Base-by-base conservation (phyloP, 176 grass and related monocot genomes). In the Triticum dicoccoides region DNA sequence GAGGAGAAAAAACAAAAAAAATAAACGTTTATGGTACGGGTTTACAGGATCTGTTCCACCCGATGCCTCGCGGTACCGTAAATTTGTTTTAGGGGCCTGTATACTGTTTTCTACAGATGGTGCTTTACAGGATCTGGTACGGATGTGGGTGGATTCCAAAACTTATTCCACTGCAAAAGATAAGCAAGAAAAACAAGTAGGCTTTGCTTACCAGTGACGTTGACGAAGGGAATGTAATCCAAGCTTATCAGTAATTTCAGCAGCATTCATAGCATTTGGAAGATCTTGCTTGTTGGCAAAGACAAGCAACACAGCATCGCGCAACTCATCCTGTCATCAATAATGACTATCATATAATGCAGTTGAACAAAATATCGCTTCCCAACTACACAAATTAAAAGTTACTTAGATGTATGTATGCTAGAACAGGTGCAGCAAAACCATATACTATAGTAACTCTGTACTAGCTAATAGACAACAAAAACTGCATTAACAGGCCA, bases 221-320 rank as follows among this genome's bases (percentile, higher is more conserved):
- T 76, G 82, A 11, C 83, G 83, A 65, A 84, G 83, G 58, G 83
- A 84, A 32, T 76, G 83, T 17, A 84, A 13, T 23, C 83, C 83
- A 25, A 84, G 83, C 83, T 84, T 84, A 84, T 84, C 83, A 65
- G 83, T 84, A 24, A 84, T 84, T 39, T 84, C 83, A 76, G 83
- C 83, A 4, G 83, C 83, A 65, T 84, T 76, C 71, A 84, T 84
- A 51, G 83, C 83, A 84, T 84, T 84, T 51, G 83, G 83, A 64
- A 84, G 71, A 84, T 84, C 83, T 84, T 84, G 71, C 71, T 84
- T 84, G 27, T 84, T 84, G 18, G 83, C 83, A 11, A 84, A 76
- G 11, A 84, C 83, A 65, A 84, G 83, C 71, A 84, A 84, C 58
- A 84, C 71, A 76, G 71, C 71, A 1, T 76, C 71, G 7, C 83